Base-by-base conservation (phyloP, 164 flowering plant genomes). In the Berberis vulgaris region DNA sequence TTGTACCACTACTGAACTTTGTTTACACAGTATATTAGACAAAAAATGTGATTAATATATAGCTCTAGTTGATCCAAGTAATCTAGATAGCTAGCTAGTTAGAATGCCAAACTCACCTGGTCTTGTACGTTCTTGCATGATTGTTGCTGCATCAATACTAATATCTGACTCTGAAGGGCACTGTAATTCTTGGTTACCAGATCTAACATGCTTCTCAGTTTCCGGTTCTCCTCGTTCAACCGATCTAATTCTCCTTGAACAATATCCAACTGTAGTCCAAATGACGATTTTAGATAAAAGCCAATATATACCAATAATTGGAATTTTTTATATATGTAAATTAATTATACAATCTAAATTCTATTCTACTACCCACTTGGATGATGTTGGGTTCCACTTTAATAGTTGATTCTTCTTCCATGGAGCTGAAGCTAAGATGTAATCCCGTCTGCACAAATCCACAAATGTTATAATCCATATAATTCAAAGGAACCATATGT, bases 171-270 rank as follows among this genome's bases (percentile, higher is more conserved):
- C 4, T 78, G 77, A 26, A 80, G 69, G 0, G 68, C 72, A n/a
- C 38, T 66, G 65, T 80, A 76, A 12, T 54, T 71, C 49, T 60
- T 66, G 58, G 75, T 63, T 9, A 78, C 65, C 70, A 74, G 77
- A 45, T 76, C 78, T 65, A 80, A 59, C 76, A 72, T 70, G 69
- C 67, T 68, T 61, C 65, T 74, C 43, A 80, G 67, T 47, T 67
- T 78, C 57, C 10, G 60, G 57, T 80, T 78, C 69, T 80, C 81
- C 26, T 70, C 64, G 41, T 65, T 68, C 45, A 78, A 44, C 40
- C 75, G 67, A 13, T 68, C 65, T 50, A 80, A 6, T 57, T 80
- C 78, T 8, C 9, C 53, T 67, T 59, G 54, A 38, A 78, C 61
- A 41, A 8, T 7, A 7, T 43, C 57, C 65, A 74, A 7, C 80